These are phyloP conservation scores for Thelonectria discophora DNA, from an alignment of 2,329 filamentous ascomycete genomes.

Conservation along the genomic window DNA sequence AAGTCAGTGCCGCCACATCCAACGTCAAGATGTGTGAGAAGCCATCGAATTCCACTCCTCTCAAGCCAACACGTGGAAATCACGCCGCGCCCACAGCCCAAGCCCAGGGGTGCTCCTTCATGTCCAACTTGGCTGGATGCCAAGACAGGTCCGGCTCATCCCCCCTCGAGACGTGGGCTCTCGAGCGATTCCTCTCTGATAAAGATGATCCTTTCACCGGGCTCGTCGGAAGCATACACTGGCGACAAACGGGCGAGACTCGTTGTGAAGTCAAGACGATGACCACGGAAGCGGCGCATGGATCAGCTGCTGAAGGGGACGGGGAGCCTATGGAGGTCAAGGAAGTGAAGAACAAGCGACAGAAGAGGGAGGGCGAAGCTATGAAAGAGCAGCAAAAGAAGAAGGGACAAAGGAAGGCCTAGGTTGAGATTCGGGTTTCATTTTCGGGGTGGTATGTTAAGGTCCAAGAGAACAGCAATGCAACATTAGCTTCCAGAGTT, in stretches of 20 bases:
- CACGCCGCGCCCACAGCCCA: not conserved
- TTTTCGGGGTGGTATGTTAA: not conserved
- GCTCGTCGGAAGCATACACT: not conserved
- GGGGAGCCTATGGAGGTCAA: not conserved
- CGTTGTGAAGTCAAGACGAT: not conserved
- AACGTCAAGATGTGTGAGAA: not conserved
- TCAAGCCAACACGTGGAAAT: not conserved
- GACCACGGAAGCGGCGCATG: not conserved
- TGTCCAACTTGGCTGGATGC: not conserved
- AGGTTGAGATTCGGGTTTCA: not conserved
- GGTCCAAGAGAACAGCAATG: too few species aligned
- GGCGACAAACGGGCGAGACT: not conserved
- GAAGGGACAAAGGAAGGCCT: not conserved
- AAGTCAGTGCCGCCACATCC: not conserved
- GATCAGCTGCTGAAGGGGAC: not conserved
- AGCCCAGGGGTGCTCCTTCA: not conserved
- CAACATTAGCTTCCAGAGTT: too few species aligned
- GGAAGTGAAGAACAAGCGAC: not conserved
- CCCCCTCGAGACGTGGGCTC: not conserved
- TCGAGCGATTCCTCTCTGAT: conserved; percentile 4
- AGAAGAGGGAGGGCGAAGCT: not conserved
- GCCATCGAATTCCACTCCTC: not conserved
- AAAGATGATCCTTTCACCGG: conserved; percentile 1
- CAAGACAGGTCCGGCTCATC: not conserved
- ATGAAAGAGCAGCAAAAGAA: not conserved